Evolutionary conservation across 495 filamentous ascomycete species (phyloP), one percentile per base, ranked within the genome.

Genomic region (Penicillium odoratum): DNA sequence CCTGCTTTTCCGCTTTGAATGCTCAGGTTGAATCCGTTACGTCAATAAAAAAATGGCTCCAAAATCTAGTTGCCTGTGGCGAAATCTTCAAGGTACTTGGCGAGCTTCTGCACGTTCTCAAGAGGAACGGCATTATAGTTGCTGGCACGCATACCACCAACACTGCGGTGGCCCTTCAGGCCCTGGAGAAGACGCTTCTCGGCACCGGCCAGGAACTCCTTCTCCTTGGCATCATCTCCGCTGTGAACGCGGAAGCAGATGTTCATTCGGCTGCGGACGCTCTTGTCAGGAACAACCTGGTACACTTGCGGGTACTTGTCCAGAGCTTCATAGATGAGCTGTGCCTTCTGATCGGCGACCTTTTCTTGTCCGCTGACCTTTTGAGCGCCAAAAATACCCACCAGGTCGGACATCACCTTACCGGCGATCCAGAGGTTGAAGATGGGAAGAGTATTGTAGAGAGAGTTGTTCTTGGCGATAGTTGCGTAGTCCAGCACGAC

Each of bases 401-500:
- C 76, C 4, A 92, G 76, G 48, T 81, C 79, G 43, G 82, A 79
- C 76, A 97, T 87, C 30, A 98, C 92, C 64, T 90, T 83, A 29
- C 90, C 89, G 21, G 91, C 90, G 54, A 98, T 84, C 80, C 85
- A 97, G 50, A 98, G 84, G 76, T 90, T 90, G 72, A 97, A 96
- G 64, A 98, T 97, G 58, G 89, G 90, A 28, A 98, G 80, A 3
- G 93, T 98, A 76, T 97, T 97, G 76, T 97, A 96, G 51, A 98
- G 79, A 59, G 86, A 91, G 76, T 92, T 92, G 73, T 92, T 92
- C 78, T 92, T 92, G 18, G 90, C 87, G 38, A 90, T 84, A 0
- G 82, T 88, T 47, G 88, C 82, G 71, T 92, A 98, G 69, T 90
- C 84, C 43, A 97, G 75, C 40, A 97, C 83, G 7, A 90, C 81